Percentiles rank a stretch among this genome's conserved stretches.
Conservation (phyloP, 176 grass and related monocot species). For the Eleusine indica region DNA sequence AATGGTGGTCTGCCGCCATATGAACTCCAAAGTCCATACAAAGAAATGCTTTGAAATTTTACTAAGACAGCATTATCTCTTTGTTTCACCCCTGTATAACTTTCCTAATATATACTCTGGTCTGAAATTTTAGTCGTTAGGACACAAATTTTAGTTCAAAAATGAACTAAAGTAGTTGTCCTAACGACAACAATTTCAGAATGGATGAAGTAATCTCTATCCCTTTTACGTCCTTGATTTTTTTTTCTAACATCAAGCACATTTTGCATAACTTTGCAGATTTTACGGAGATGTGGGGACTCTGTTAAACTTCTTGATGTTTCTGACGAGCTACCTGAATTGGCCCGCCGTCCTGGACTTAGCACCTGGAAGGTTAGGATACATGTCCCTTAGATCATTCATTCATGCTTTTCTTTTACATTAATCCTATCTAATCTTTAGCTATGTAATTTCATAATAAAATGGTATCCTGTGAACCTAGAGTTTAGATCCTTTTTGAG, state of each 20-base stretch:
- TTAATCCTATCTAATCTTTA: background rate
- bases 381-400: slow-evolving; percentile 20
- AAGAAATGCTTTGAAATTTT: slow-evolving; percentile 22
- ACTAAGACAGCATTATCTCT: background rate
- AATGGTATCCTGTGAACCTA: slow-evolving; percentile 18
- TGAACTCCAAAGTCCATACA: background rate
- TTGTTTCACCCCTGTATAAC: slow-evolving; percentile 4
- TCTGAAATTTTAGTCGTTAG: too few relatives aligned
- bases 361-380: slow-evolving; percentile 88
- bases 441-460: slow-evolving; percentile 13
- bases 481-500: slow-evolving; percentile 20
- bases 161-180: too few relatives aligned
- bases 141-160: too few relatives aligned
- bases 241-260: slow-evolving; percentile 23
- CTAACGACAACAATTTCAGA: too few relatives aligned
- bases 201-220: background rate
- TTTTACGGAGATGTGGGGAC: slow-evolving; percentile 78
- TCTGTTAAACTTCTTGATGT: slow-evolving; percentile 94
- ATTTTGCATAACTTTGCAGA: slow-evolving; percentile 51
- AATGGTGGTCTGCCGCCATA: slow-evolving; percentile 13
- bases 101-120: slow-evolving; percentile 21
- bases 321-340: slow-evolving; percentile 74
- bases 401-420: slow-evolving; percentile 9
- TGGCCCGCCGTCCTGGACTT: slow-evolving; percentile 79
- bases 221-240: background rate